phyloP scores from a whole-genome alignment of 225 moss, liverwort and hornwort genomes.

The Polytrichum commune region DNA sequence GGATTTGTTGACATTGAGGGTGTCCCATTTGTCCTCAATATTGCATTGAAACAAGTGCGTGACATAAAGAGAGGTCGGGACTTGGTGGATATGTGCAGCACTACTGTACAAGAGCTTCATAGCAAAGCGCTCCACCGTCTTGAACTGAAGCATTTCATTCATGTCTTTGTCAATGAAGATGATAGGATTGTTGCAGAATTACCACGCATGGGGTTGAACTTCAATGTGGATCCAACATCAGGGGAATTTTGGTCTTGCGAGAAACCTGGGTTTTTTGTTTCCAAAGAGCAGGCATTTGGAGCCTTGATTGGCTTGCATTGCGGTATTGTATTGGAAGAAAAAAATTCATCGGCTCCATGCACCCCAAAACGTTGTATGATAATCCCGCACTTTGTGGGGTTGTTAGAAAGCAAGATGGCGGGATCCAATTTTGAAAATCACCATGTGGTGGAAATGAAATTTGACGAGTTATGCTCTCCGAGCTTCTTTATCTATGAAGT shows the following conservation, averaged over 20 bases:
- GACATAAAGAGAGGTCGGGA: neutral
- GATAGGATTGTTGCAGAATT: constrained; percentile 7
- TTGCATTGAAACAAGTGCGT: neutral
- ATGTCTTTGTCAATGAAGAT: constrained; percentile 12
- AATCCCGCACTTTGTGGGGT: constrained; percentile 3
- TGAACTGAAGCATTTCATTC: constrained; percentile 9
- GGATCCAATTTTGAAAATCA: neutral
- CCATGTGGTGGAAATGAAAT: neutral
- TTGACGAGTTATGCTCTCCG: constrained; percentile 10
- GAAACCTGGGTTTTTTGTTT: constrained; percentile 22
- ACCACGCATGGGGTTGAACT: constrained; percentile 23
- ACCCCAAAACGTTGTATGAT: neutral
- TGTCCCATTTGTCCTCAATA: constrained; percentile 15
- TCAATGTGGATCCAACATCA: constrained; percentile 3
- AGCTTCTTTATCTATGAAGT: constrained; percentile 30
- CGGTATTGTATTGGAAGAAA: constrained; percentile 15
- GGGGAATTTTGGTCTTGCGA: constrained; percentile 21
- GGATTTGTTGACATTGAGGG: constrained; percentile 3
- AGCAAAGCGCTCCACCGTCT: constrained; percentile 11
- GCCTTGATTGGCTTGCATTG: constrained; percentile 18
- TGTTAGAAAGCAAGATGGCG: neutral
- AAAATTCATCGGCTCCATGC: neutral
- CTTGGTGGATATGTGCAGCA: constrained; percentile 24
- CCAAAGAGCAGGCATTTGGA: constrained; percentile 12
- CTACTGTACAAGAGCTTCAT: constrained; percentile 16